phyloP scores from a whole-genome alignment of 768 basidiomycete genomes.

The Kwoniella dejecticola region DNA sequence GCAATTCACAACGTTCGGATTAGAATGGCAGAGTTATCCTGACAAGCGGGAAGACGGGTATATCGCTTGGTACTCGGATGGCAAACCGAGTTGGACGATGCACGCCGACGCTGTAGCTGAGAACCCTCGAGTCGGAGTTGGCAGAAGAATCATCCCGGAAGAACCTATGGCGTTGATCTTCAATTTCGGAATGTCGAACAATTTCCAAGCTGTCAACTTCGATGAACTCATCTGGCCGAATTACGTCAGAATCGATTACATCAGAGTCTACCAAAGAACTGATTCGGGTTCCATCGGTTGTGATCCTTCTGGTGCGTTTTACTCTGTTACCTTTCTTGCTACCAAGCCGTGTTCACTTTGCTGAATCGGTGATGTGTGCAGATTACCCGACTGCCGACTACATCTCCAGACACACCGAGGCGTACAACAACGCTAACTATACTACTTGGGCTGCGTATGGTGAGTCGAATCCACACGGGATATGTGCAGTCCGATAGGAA shows the following conservation, averaged over 20 bases:
- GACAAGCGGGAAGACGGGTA: conserved; percentile 47
- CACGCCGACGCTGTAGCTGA: conserved; percentile 66
- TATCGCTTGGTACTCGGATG: conserved; percentile 53
- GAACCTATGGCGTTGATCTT: conserved; percentile 84
- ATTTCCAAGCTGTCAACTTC: conserved; percentile 75
- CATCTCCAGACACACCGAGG: conserved; percentile 69
- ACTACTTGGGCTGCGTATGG: conserved; percentile 59
- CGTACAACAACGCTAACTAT: conserved; percentile 71
- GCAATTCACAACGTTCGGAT: conserved; percentile 57
- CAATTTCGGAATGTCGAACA: conserved; percentile 51
- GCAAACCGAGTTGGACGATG: conserved; percentile 59
- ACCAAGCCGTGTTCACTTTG: background rate
- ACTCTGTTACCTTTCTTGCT: background rate
- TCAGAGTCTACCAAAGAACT: conserved; percentile 82
- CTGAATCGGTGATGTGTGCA: too few relatives aligned
- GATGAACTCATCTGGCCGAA: conserved; percentile 72
- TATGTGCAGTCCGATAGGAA: too few relatives aligned
- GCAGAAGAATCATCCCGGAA: conserved; percentile 70
- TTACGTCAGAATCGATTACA: conserved; percentile 77
- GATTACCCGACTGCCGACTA: conserved; percentile 81
- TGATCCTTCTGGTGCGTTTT: conserved; percentile 43
- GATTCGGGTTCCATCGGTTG: conserved; percentile 59
- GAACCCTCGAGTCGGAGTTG: conserved; percentile 66
- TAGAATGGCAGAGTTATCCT: conserved; percentile 57
- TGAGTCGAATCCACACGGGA: conserved; percentile 15